phyloP scores from a whole-genome alignment of 345 rosid species.

The Eutrema japonicum region DNA sequence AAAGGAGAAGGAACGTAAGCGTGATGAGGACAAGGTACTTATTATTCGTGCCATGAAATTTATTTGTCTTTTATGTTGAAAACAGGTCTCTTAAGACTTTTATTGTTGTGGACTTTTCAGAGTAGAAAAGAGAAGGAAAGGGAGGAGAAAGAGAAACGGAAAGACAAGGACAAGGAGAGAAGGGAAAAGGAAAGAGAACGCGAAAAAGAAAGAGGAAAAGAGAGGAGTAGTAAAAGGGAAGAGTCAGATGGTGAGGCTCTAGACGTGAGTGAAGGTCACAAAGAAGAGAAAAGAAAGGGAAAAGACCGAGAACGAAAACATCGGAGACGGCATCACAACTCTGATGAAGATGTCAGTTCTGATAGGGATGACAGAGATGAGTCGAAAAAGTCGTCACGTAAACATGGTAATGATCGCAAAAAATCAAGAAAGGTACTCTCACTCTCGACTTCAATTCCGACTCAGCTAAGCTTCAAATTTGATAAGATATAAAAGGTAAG shows the following conservation, averaged over 20 bases:
- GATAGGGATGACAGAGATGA: slow-evolving; percentile 88
- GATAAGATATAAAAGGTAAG: neutral
- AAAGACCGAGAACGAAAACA: slow-evolving; percentile 86
- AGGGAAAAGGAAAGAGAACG: slow-evolving; percentile 81
- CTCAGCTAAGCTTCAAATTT: slow-evolving; percentile 3
- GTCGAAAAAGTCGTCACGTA: slow-evolving; percentile 73
- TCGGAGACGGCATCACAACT: slow-evolving; percentile 67
- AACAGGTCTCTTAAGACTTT: slow-evolving; percentile 6
- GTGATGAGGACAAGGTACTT: slow-evolving; percentile 93
- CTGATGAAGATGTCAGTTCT: slow-evolving; percentile 72
- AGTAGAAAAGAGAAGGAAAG: slow-evolving; percentile 71
- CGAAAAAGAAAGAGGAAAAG: slow-evolving; percentile 82
- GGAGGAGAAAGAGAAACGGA: slow-evolving; percentile 59
- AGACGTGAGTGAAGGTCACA: slow-evolving; percentile 68
- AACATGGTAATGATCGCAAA: slow-evolving; percentile 80
- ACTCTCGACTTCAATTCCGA: neutral
- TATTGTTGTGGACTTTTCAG: slow-evolving; percentile 45
- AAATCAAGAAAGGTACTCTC: slow-evolving; percentile 81
- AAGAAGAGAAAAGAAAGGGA: slow-evolving; percentile 80
- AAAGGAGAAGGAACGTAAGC: slow-evolving; percentile 89
- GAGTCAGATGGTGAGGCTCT: slow-evolving; percentile 83
- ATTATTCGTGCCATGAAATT: neutral
- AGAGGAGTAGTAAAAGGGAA: slow-evolving; percentile 66
- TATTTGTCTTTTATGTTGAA: neutral
- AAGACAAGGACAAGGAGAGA: slow-evolving; percentile 67